Conservation (phyloP, 306 rosid species). For the Morella rubra region DNA sequence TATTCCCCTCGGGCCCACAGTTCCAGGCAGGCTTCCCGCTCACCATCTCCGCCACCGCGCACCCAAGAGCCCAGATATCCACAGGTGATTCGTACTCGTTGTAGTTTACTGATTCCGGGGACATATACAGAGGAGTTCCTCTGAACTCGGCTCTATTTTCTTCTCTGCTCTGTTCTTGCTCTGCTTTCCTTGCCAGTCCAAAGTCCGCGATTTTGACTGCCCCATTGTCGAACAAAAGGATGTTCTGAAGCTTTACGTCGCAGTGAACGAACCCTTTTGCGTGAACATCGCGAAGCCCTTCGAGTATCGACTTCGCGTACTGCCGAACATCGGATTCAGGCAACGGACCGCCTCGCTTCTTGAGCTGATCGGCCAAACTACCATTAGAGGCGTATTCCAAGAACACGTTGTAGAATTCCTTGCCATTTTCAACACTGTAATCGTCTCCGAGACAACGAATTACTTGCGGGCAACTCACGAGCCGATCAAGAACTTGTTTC, state of each 20-base stretch:
- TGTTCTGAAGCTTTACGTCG: constrained; percentile 69
- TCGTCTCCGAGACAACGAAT: constrained; percentile 51
- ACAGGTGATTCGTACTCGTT: constrained; percentile 54
- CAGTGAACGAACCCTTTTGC: constrained; percentile 75
- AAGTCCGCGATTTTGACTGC: constrained; percentile 69
- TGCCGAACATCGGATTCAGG: constrained; percentile 45
- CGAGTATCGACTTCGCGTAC: constrained; percentile 44
- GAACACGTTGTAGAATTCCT: constrained; percentile 44
- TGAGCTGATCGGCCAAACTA: constrained; percentile 47
- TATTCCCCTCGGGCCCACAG: constrained; percentile 26
- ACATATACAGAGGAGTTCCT: constrained; percentile 79
- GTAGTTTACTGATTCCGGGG: constrained; percentile 75
- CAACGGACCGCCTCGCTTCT: constrained; percentile 43
- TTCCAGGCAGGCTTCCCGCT: constrained; percentile 73
- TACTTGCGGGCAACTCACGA: constrained; percentile 49
- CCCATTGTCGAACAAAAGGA: constrained; percentile 56
- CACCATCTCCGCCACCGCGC: constrained; percentile 68
- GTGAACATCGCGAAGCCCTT: constrained; percentile 60
- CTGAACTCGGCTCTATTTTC: constrained; percentile 35
- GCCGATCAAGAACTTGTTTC: constrained; percentile 40
- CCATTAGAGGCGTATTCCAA: constrained; percentile 74
- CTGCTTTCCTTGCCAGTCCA: constrained; percentile 58
- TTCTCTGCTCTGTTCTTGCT: constrained; percentile 20
- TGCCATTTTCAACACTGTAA: constrained; percentile 44
- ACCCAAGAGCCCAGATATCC: constrained; percentile 83